These are phyloP conservation scores for Capniomyces stellatus DNA, from an alignment of 371 early-diverging fungal genomes.

Conservation along the genomic window DNA sequence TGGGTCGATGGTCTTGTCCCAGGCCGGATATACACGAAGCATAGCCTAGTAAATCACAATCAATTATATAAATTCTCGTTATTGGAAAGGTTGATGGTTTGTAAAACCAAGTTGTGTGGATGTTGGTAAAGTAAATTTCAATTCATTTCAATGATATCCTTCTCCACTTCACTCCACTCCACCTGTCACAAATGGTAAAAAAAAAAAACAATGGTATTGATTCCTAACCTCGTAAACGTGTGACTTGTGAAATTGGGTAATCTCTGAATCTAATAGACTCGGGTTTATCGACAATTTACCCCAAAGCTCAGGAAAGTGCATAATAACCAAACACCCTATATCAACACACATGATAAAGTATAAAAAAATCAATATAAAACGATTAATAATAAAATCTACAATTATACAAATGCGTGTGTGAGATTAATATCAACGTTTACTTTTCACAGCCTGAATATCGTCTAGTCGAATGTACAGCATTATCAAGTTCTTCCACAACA, in stretches of 20 bases:
- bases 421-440: background rate
- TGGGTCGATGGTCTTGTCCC: background rate
- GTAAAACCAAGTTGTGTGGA: too few relatives aligned
- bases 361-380: background rate
- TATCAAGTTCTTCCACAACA: background rate
- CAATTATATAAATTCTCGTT: background rate
- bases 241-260: too few relatives aligned
- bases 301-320: constrained; percentile 1
- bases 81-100: background rate
- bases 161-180: too few relatives aligned
- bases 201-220: too few relatives aligned
- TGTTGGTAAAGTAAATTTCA: too few relatives aligned
- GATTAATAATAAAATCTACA: background rate
- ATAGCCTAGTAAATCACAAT: background rate
- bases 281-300: background rate
- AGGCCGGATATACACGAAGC: background rate
- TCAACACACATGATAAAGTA: background rate
- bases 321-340: constrained; percentile 1
- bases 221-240: too few relatives aligned
- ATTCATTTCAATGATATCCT: too few relatives aligned
- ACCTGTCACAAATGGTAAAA: too few relatives aligned
- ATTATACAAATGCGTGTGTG: too few relatives aligned
- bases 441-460: constrained; percentile 2
- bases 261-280: too few relatives aligned
- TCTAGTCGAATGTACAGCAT: background rate